A percentile compares a stretch with the other conserved stretches of the same genome.
These are phyloP conservation scores for Anthoceros angustus DNA, from an alignment of 225 moss, liverwort and hornwort genomes.

Conservation along the genomic window DNA sequence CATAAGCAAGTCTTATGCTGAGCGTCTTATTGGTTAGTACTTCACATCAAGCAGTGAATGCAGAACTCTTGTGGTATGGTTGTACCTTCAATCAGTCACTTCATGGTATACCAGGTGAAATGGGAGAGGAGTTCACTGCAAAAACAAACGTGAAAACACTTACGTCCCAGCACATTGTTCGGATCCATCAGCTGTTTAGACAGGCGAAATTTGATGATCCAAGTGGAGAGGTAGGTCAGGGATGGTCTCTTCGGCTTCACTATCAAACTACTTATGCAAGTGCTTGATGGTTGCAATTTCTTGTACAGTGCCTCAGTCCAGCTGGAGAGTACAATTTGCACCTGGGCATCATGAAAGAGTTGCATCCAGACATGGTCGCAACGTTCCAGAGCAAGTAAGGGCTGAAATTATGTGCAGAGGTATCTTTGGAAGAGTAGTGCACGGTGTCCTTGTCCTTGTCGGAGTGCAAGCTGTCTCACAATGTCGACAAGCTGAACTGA, in stretches of 20 bases:
- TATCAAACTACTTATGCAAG: background rate
- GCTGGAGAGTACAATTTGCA: slow-evolving; percentile 98
- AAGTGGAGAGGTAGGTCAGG: slow-evolving; percentile 52
- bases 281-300: background rate
- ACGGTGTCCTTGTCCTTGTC: too few relatives aligned
- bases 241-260: background rate
- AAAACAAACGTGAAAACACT: slow-evolving; percentile 73
- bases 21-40: slow-evolving; percentile 68
- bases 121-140: slow-evolving; percentile 58
- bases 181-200: slow-evolving; percentile 85
- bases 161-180: slow-evolving; percentile 68
- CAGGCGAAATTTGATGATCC: slow-evolving; percentile 99
- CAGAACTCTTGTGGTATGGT: too few relatives aligned
- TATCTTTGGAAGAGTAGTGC: too few relatives aligned
- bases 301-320: slow-evolving; percentile 81
- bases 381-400: slow-evolving; percentile 87
- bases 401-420: background rate
- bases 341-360: slow-evolving; percentile 94
- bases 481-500: too few relatives aligned
- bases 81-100: too few relatives aligned
- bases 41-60: background rate
- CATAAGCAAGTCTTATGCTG: slow-evolving; percentile 75
- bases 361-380: slow-evolving; percentile 90
- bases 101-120: slow-evolving; percentile 33
- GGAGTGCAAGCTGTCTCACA: too few relatives aligned